Evolutionary conservation across 805 yeast genomes (phyloP), one percentile per base, ranked within the genome.

Genomic region (Suhomyces emberorum): DNA sequence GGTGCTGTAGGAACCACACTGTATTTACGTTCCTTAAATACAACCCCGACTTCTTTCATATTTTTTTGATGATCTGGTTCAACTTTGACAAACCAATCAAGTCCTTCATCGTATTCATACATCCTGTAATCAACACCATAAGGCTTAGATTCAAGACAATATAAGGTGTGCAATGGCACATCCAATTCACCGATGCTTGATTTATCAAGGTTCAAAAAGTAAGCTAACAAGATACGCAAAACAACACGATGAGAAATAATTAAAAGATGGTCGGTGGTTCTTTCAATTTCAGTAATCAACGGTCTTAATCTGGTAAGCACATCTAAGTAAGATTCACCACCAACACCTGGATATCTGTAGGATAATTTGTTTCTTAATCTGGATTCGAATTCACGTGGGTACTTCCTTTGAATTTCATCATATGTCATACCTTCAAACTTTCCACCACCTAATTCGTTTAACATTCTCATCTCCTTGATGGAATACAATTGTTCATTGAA

Each of bases 321-420:
- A 61, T 91, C 98, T 48, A 91, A 64, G 50, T 91, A 91, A 0
- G 95, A 85, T 60, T 91, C 98, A 12, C 98, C 98, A 6, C 98
- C 97, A 33, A 88, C 85, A 3, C 98, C 98, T 1, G 98, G 98
- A 55, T 91, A 91, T 42, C 98, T 70, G 60, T 91, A 91, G 12
- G 82, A 70, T 49, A 91, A 70, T 60, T 91, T 91, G 59, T 88
- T 83, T 28, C 72, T 68, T 47, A 87, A 62, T 40, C 98, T 74
- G 12, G 88, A 75, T 28, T 74, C 77, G 54, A 82, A 91, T 57
- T 91, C 98, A 24, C 75, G 75, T 0, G 97, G 96, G 51, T 72
- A 77, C 43, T 68, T 64, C 8, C 61, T 64, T 55, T 82, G 85
- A 45, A 91, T 89, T 48, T 91, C 95, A 35, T 79, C 81, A 54